Conservation (phyloP, 2,329 filamentous ascomycete species). For the Dendrostoma leiphaemia region DNA sequence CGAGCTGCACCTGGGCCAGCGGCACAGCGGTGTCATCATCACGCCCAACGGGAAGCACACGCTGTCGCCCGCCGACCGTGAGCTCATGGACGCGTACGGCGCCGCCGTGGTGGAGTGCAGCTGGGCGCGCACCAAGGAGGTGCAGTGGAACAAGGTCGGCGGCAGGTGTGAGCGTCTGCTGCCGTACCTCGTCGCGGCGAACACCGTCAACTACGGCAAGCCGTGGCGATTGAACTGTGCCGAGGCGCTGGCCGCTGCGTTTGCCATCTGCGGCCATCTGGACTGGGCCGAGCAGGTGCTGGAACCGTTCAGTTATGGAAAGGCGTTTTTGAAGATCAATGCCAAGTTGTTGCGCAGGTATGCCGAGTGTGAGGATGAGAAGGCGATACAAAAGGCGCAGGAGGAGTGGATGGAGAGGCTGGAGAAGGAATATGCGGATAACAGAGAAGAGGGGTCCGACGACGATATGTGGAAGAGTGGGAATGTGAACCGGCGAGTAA, state of each 20-base stretch:
- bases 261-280: conserved; percentile 84
- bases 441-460: conserved; percentile 62
- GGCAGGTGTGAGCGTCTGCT: conserved; percentile 89
- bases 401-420: conserved; percentile 86
- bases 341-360: conserved; percentile 77
- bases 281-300: conserved; percentile 90
- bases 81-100: conserved; percentile 81
- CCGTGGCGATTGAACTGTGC: conserved; percentile 95
- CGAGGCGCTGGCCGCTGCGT: conserved; percentile 89
- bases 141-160: conserved; percentile 88
- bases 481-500: conserved; percentile 71
- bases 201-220: conserved; percentile 95
- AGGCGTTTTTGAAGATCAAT: conserved; percentile 90
- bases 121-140: conserved; percentile 89
- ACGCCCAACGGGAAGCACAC: conserved; percentile 90
- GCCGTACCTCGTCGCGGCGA: conserved; percentile 94
- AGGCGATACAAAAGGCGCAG: conserved; percentile 79
- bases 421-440: conserved; percentile 85
- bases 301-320: conserved; percentile 82
- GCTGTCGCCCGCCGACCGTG: conserved; percentile 77
- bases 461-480: conserved; percentile 88
- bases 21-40: conserved; percentile 87
- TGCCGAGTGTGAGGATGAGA: conserved; percentile 78
- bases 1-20: conserved; percentile 86
- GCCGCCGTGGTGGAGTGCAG: conserved; percentile 96